These are phyloP conservation scores for Porogramme epimiltina DNA, from an alignment of 1,284 basidiomycete species.

Conservation along the genomic window DNA sequence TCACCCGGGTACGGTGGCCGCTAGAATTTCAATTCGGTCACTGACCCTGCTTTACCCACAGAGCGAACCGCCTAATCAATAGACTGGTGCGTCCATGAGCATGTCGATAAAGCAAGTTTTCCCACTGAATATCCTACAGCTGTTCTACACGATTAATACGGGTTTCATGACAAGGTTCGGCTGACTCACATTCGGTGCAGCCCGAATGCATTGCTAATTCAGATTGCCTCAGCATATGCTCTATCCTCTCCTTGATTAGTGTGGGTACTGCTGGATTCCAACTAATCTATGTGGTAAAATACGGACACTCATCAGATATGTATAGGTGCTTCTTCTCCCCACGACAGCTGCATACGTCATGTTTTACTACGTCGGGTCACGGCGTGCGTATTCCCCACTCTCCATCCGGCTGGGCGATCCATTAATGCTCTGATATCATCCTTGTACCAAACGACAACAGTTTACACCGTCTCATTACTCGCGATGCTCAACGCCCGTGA, in stretches of 20 bases:
- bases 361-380: slow-evolving; percentile 20
- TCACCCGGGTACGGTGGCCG: slow-evolving; percentile 8
- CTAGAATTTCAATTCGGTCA: no score
- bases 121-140: neutral
- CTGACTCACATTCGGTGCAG: neutral
- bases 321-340: slow-evolving; percentile 11
- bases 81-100: slow-evolving; percentile 1
- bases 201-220: neutral
- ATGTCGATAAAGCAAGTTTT: neutral
- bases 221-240: slow-evolving; percentile 4
- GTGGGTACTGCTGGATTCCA: no score
- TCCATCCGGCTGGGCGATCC: neutral
- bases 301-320: no score
- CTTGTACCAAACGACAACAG: no score
- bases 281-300: no score
- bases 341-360: slow-evolving; percentile 12
- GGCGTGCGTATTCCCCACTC: slow-evolving; percentile 2
- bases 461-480: slow-evolving; percentile 14
- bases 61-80: slow-evolving; percentile 18
- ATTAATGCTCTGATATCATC: no score
- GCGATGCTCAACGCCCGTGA: slow-evolving; percentile 15
- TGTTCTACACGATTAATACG: slow-evolving; percentile 16
- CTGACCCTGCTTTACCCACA: neutral
- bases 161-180: slow-evolving; percentile 13
- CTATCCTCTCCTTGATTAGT: slow-evolving; percentile 13